These are phyloP conservation scores for Lepidium aucheri DNA, from an alignment of 345 rosid genomes.

Conservation along the genomic window DNA sequence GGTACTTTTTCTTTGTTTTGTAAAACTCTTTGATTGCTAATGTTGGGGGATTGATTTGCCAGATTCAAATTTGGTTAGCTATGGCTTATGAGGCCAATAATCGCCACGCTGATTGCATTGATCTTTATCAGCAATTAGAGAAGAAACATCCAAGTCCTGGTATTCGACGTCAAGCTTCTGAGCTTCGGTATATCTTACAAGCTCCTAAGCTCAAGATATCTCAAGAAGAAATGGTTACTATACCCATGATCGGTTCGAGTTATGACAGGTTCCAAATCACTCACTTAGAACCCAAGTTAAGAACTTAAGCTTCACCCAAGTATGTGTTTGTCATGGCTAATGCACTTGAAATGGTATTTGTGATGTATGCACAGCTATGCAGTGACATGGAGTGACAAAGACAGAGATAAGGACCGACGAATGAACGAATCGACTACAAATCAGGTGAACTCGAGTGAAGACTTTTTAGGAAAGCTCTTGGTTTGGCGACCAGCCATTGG, in stretches of 20 bases:
- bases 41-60: constrained; percentile 18
- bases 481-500: constrained; percentile 76
- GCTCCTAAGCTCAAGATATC: constrained; percentile 94
- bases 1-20: background rate
- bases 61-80: constrained; percentile 98
- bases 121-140: constrained; percentile 82
- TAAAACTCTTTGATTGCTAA: background rate
- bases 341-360: background rate
- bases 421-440: constrained; percentile 48
- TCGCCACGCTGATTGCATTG: constrained; percentile 81
- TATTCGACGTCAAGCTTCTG: constrained; percentile 92
- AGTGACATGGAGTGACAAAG: constrained; percentile 72
- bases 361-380: constrained; percentile 60
- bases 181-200: constrained; percentile 80
- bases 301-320: background rate
- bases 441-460: constrained; percentile 60
- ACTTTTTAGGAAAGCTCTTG: constrained; percentile 61
- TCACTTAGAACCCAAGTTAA: background rate
- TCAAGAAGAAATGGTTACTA: constrained; percentile 88
- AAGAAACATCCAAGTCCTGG: constrained; percentile 63
- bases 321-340: background rate
- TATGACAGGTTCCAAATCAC: constrained; percentile 52
- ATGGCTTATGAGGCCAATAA: constrained; percentile 97
- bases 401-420: constrained; percentile 48
- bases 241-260: constrained; percentile 67